A percentile compares a stretch with the other conserved stretches of the same genome.
Conservation (phyloP, 169 alveolate genomes). For the Cryptosporidium muris region DNA sequence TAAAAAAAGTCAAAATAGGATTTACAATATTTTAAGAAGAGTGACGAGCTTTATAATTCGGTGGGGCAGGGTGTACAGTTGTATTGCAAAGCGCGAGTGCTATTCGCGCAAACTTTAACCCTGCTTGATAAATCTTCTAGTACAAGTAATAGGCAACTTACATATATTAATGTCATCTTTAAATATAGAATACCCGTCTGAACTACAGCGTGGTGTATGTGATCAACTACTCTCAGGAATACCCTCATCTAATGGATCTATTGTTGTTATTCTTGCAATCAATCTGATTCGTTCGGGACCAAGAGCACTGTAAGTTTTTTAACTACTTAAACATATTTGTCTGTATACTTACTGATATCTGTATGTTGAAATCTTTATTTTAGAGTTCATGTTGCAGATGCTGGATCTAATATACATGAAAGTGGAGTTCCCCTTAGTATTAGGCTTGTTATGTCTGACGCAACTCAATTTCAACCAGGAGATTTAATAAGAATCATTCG, state of each 20-base stretch:
- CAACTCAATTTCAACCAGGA: slow-evolving; percentile 68
- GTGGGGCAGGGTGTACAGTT: too few species aligned
- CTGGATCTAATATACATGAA: slow-evolving; percentile 67
- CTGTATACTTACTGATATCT: neutral
- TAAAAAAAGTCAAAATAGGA: too few species aligned
- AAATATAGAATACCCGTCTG: slow-evolving; percentile 56
- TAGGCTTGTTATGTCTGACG: slow-evolving; percentile 71
- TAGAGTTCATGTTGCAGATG: slow-evolving; percentile 69
- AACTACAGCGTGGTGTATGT: slow-evolving; percentile 60
- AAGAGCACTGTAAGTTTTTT: slow-evolving; percentile 66
- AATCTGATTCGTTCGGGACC: slow-evolving; percentile 70
- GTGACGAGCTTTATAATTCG: too few species aligned
- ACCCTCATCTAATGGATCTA: slow-evolving; percentile 53
- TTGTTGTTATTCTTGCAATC: slow-evolving; percentile 60
- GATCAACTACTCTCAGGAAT: slow-evolving; percentile 71
- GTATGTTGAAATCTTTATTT: neutral
- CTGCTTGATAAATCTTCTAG: too few species aligned
- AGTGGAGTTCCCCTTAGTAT: slow-evolving; percentile 63
- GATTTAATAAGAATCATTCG: slow-evolving; percentile 56
- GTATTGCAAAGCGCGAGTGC: too few species aligned
- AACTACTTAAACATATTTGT: neutral
- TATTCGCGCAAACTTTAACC: too few species aligned
- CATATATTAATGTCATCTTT: neutral
- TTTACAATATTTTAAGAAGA: too few species aligned
- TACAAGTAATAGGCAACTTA: neutral